Conservation (phyloP, 1,284 basidiomycete species). For the Chiua sp. region DNA sequence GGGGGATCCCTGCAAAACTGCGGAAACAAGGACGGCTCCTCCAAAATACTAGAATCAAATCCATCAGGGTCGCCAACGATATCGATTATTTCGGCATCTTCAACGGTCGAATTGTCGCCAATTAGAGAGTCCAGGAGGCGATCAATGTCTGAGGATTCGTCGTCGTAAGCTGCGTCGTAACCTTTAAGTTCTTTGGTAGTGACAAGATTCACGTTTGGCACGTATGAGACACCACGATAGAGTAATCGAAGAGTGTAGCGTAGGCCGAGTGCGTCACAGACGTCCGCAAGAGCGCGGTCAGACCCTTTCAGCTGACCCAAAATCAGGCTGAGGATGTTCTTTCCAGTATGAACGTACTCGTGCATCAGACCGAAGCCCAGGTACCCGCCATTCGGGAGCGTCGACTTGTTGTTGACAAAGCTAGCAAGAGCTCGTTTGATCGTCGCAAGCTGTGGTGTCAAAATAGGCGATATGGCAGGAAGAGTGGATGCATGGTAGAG, state of each 20-base stretch:
- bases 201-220: not conserved
- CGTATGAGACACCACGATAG: not conserved
- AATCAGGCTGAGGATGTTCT: not conserved
- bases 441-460: not conserved
- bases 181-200: conserved; percentile 24
- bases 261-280: conserved; percentile 6
- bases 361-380: conserved; percentile 14
- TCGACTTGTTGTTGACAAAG: conserved; percentile 40
- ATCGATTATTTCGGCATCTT: conserved; percentile 10
- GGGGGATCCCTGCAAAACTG: conserved; percentile 5
- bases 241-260: not conserved
- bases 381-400: conserved; percentile 8
- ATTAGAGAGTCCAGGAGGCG: no score
- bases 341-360: conserved; percentile 8
- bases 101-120: no score
- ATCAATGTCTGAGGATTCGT: not conserved
- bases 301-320: conserved; percentile 24
- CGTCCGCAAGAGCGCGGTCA: conserved; percentile 44
- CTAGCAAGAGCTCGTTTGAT: conserved; percentile 30
- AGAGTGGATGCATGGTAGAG: conserved; percentile 26
- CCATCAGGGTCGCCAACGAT: not conserved
- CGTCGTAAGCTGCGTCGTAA: not conserved
- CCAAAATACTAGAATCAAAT: not conserved
- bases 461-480: conserved; percentile 9
- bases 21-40: no score